Evolutionary conservation across 2,329 filamentous ascomycete genomes (phyloP), one percentile per base, ranked within the genome.

Genomic region (Hortaea sp.): DNA sequence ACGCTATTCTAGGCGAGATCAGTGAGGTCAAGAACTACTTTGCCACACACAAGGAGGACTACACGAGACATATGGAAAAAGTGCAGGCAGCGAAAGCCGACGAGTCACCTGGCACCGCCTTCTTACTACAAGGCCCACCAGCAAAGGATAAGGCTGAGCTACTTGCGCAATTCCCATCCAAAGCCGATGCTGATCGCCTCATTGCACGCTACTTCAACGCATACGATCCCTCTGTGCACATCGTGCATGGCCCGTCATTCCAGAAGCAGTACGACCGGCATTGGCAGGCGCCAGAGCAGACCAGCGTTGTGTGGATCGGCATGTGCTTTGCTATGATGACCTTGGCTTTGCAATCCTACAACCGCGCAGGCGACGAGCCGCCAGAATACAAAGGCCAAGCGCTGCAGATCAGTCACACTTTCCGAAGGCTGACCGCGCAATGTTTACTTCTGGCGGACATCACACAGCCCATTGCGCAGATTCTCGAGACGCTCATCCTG

Each of bases 11-110:
- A 28, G 69, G 70, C 43, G 72, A 84, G 76, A 92, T 98, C 53
- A 75, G 86, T 7, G 92, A 98, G 69, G 90, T 98, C 28, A 94
- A 90, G 62, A 89, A 84, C 56, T 95, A 92, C 68, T 97, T 94
- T 59, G 69, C 70, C 12, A 79, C 76, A 32, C 88, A 95, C 67
- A 94, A 92, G 64, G 89, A 92, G 61, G 88, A 95, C 54, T 75
- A 90, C 49, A 87, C 94, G 61, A 82, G 81, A 48, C 88, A 89
- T 37, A 81, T 87, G 56, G 81, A 85, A 57, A 84, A 81, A 57
- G 81, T 94, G 43, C 77, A 82, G 62, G 78, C 79, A 39, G 79
- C 79, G 35, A 87, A 84, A 57, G 65, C 69, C 41, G 70, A 73
- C 32, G 68, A 73, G 48, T 79, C 81, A 48, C 64, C 70, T 11